These are phyloP conservation scores for Septoria linicola DNA, from an alignment of 2,329 filamentous ascomycete genomes.

Conservation along the genomic window DNA sequence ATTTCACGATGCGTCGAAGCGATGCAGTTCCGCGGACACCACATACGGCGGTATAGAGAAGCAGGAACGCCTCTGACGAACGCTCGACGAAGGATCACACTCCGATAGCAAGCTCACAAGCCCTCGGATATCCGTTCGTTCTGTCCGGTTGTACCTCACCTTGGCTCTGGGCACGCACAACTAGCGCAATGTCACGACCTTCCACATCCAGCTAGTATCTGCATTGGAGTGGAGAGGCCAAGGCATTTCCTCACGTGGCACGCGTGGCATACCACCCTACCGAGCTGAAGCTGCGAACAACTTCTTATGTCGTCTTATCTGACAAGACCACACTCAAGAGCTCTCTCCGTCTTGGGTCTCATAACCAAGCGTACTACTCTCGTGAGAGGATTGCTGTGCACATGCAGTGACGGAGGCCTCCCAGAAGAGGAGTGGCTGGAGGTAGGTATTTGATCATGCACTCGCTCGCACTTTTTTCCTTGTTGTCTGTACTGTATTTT, in stretches of 20 bases:
- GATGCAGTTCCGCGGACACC: too few relatives aligned
- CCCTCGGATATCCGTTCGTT: conserved; percentile 5
- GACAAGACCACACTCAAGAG: conserved; percentile 6
- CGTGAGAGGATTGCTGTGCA: background rate
- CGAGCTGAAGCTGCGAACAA: conserved; percentile 4
- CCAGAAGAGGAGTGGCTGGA: background rate
- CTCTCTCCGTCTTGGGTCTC: conserved; percentile 5
- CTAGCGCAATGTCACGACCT: conserved; percentile 8
- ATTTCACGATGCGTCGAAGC: too few relatives aligned
- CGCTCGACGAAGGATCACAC: background rate
- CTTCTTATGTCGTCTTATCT: conserved; percentile 3
- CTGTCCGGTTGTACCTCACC: background rate
- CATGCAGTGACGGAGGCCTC: background rate
- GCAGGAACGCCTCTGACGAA: too few relatives aligned
- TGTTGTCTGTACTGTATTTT: background rate
- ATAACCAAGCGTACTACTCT: conserved; percentile 5
- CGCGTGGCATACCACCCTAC: conserved; percentile 1
- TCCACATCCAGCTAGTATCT: conserved; percentile 4
- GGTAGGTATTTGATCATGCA: conserved; percentile 4
- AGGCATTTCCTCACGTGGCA: conserved; percentile 6
- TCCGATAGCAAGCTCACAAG: background rate
- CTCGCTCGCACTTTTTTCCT: background rate
- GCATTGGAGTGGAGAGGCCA: conserved; percentile 6
- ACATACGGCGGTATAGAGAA: too few relatives aligned
- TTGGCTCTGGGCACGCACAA: conserved; percentile 10